Conservation (phyloP, 257 asterid species). For the Ajuga chamaepitys region DNA sequence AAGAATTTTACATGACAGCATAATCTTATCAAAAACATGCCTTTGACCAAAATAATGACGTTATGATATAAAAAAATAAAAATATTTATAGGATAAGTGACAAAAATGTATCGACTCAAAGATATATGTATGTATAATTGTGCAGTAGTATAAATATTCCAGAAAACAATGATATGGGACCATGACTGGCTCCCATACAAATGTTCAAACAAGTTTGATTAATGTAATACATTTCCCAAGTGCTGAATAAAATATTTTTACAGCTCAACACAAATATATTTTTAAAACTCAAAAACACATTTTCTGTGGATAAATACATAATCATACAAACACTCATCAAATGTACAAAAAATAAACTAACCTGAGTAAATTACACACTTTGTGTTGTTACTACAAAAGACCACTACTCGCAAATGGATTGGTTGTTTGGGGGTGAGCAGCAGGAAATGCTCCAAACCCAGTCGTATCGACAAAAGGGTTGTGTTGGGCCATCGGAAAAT, state of each 20-base stretch:
- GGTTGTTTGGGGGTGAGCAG: conserved; percentile 49
- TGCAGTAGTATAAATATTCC: too few species aligned
- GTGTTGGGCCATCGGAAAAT: conserved; percentile 36
- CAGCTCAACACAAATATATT: conserved; percentile 19
- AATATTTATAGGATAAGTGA: too few species aligned
- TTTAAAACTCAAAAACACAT: conserved; percentile 18
- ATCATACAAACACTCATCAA: conserved; percentile 14
- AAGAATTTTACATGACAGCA: too few species aligned
- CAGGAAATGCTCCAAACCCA: conserved; percentile 56
- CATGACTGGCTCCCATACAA: too few species aligned
- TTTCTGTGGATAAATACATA: conserved; percentile 1
- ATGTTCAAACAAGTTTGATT: too few species aligned
- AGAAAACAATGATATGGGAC: too few species aligned
- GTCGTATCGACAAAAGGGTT: conserved; percentile 64
- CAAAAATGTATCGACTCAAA: too few species aligned
- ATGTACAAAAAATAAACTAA: conserved; percentile 20
- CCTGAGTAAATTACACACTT: conserved; percentile 19
- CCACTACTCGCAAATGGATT: conserved; percentile 77
- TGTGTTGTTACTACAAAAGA: conserved; percentile 30
- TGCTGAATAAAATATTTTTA: conserved; percentile 13
- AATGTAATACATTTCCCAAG: too few species aligned
- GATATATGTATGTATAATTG: too few species aligned
- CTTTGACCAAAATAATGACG: too few species aligned
- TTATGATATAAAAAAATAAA: too few species aligned
- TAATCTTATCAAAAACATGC: too few species aligned